Conservation (phyloP, 306 rosid genomes). For the Cicer pinnatifidum region DNA sequence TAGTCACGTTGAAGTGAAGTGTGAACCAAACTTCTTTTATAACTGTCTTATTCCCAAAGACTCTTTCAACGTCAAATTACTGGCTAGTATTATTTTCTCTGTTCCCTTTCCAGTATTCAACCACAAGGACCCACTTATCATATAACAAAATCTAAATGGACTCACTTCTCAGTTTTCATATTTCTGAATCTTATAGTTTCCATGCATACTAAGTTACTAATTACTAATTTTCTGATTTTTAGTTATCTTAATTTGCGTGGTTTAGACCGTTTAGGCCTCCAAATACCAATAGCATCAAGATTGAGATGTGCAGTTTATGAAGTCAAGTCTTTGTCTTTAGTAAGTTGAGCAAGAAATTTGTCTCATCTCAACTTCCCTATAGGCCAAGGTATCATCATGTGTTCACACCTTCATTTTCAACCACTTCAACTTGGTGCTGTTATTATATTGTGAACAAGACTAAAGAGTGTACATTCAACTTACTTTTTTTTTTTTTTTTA, state of each 20-base stretch:
- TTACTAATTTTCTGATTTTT: not conserved
- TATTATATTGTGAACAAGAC: not conserved
- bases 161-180: slow-evolving; percentile 14
- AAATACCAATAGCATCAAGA: not conserved
- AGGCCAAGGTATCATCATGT: not conserved
- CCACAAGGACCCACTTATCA: slow-evolving; percentile 22
- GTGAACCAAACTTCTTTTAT: slow-evolving; percentile 41
- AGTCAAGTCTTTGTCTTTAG: slow-evolving; percentile 35
- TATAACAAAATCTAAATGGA: not conserved
- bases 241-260: slow-evolving; percentile 5
- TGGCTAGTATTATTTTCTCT: not conserved
- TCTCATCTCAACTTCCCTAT: not conserved
- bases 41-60: not conserved
- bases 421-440: not conserved
- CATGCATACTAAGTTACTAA: not conserved
- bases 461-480: not conserved
- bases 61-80: slow-evolving; percentile 12
- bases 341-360: slow-evolving; percentile 18
- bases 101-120: slow-evolving; percentile 12
- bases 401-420: slow-evolving; percentile 2
- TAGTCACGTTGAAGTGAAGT: slow-evolving; percentile 27
- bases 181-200: slow-evolving; percentile 12
- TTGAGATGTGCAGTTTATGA: slow-evolving; percentile 15
- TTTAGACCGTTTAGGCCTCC: slow-evolving; percentile 29
- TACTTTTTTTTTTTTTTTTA: not conserved